Conservation (phyloP, 805 yeast genomes). For the Wickerhamomyces rabaulensis region DNA sequence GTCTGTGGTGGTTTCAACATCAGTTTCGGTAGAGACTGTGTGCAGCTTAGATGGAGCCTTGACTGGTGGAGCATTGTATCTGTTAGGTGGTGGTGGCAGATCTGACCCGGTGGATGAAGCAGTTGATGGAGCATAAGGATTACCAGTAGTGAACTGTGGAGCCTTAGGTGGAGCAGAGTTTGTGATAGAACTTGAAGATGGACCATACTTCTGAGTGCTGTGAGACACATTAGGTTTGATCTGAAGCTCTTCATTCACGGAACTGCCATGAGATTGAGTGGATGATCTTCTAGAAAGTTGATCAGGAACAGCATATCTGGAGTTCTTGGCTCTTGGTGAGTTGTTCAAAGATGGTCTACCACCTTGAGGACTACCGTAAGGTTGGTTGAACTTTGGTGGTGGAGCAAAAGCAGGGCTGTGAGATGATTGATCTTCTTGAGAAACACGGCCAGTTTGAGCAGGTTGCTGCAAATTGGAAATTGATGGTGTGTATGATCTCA, state of each 20-base stretch:
- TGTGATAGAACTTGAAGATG: not conserved
- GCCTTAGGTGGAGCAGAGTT: not conserved
- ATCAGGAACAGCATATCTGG: constrained; percentile 11
- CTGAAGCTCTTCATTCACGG: constrained; percentile 5
- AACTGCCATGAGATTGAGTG: constrained; percentile 11
- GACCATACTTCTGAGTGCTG: not conserved
- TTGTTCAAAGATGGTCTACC: not conserved
- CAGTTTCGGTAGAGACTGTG: not conserved
- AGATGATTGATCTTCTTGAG: constrained; percentile 2
- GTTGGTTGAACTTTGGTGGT: constrained; percentile 2
- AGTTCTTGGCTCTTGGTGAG: constrained; percentile 13
- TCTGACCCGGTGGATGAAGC: not conserved
- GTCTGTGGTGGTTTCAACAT: not conserved
- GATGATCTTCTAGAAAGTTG: constrained; percentile 21
- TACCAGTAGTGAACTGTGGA: not conserved
- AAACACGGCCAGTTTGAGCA: constrained; percentile 2
- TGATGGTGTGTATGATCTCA: constrained; percentile 5
- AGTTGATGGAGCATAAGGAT: not conserved
- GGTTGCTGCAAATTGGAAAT: not conserved
- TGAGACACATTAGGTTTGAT: not conserved
- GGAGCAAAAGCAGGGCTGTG: constrained; percentile 4
- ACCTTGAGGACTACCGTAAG: not conserved
- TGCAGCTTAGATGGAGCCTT: not conserved
- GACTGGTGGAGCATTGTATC: not conserved
- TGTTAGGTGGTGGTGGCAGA: not conserved